These are phyloP conservation scores for Mycena filopes DNA, from an alignment of 768 basidiomycete species.

Conservation along the genomic window DNA sequence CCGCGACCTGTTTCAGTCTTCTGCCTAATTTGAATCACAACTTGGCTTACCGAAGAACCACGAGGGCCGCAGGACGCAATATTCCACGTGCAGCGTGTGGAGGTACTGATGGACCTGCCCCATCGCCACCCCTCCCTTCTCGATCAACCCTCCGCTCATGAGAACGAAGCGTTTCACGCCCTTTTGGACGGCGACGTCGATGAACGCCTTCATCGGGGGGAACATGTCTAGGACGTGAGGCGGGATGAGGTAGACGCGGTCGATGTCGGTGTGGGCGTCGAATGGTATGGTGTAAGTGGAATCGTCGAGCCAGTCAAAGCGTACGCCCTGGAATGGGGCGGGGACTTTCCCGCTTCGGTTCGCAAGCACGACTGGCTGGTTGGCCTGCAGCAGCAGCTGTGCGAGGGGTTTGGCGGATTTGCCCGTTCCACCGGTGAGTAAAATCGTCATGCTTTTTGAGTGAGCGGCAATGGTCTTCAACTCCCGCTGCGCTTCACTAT, in stretches of 20 bases:
- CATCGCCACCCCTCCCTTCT: slow-evolving; percentile 36
- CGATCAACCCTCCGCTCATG: slow-evolving; percentile 39
- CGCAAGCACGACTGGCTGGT: slow-evolving; percentile 42
- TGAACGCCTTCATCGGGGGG: slow-evolving; percentile 39
- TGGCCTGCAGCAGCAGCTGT: slow-evolving; percentile 38
- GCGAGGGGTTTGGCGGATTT: slow-evolving; percentile 43
- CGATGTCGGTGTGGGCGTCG: slow-evolving; percentile 37
- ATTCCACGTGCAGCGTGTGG: slow-evolving; percentile 44
- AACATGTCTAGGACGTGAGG: slow-evolving; percentile 36
- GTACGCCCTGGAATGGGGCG: slow-evolving; percentile 40
- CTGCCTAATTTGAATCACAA: not conserved
- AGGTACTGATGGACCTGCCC: slow-evolving; percentile 51
- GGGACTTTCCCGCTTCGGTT: slow-evolving; percentile 42
- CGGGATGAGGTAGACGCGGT: slow-evolving; percentile 45
- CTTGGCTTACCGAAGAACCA: slow-evolving; percentile 47
- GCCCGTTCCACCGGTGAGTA: slow-evolving; percentile 51
- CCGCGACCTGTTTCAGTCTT: not conserved
- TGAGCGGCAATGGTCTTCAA: no score
- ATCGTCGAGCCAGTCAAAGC: slow-evolving; percentile 50
- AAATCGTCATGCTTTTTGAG: slow-evolving; percentile 42
- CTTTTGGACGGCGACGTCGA: slow-evolving; percentile 44
- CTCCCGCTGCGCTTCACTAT: no score
- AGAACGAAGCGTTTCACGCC: slow-evolving; percentile 49
- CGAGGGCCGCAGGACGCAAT: slow-evolving; percentile 47
- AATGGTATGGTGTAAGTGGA: slow-evolving; percentile 47